Conservation (phyloP, 1,284 basidiomycete genomes). For the Ceratobasidium sp. region DNA sequence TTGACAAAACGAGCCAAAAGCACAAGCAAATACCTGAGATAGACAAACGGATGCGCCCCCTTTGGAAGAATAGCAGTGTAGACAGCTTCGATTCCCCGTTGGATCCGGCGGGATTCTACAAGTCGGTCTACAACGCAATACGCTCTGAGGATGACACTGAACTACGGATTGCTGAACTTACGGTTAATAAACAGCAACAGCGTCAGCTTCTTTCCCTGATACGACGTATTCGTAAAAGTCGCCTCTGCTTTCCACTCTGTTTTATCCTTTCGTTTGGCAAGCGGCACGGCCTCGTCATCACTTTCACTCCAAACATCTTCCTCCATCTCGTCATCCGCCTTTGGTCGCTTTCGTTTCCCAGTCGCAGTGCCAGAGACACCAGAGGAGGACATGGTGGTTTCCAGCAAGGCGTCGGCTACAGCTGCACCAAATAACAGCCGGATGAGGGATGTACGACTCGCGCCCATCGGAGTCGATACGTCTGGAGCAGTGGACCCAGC, state of each 20-base stretch:
- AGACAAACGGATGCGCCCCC: conserved; percentile 91
- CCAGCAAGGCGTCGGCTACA: conserved; percentile 85
- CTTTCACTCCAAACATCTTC: conserved; percentile 44
- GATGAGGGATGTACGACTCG: conserved; percentile 79
- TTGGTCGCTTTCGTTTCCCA: conserved; percentile 48
- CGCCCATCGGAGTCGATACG: conserved; percentile 81
- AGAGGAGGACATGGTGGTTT: conserved; percentile 57
- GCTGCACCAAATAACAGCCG: conserved; percentile 84
- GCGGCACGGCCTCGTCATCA: conserved; percentile 52
- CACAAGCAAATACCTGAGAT: conserved; percentile 74
- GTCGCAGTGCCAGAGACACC: conserved; percentile 35
- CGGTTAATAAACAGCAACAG: conserved; percentile 98
- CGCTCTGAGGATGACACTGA: background rate
- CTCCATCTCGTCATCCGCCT: conserved; percentile 57
- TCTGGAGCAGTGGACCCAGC: conserved; percentile 80
- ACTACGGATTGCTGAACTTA: conserved; percentile 60
- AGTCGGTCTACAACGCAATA: conserved; percentile 77
- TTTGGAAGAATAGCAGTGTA: conserved; percentile 93
- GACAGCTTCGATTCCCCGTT: conserved; percentile 87
- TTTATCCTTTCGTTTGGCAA: conserved; percentile 50
- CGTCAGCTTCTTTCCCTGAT: conserved; percentile 85
- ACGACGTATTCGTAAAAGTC: conserved; percentile 89
- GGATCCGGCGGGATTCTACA: conserved; percentile 91
- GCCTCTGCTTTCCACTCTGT: conserved; percentile 75
- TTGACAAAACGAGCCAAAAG: background rate